Percentiles rank a stretch among this genome's conserved stretches.
These are phyloP conservation scores for Citrus australasica DNA, from an alignment of 345 rosid species.

Conservation along the genomic window DNA sequence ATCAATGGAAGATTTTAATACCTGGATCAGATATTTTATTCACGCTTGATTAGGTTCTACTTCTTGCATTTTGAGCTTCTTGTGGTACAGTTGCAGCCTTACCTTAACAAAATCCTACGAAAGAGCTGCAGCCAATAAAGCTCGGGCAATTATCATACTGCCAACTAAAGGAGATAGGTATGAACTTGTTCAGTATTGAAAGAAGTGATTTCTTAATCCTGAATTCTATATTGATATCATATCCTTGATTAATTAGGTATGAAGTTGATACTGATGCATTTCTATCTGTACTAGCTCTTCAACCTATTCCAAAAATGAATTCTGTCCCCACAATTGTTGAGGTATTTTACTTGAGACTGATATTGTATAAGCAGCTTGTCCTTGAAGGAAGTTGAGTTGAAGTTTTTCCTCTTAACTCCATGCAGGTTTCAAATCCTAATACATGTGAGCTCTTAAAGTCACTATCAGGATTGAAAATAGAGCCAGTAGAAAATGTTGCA, in stretches of 20 bases:
- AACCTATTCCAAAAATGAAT: conserved; percentile 68
- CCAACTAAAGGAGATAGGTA: conserved; percentile 85
- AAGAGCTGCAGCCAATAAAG: conserved; percentile 81
- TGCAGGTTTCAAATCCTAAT: conserved; percentile 76
- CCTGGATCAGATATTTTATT: not conserved
- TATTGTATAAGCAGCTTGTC: conserved; percentile 1
- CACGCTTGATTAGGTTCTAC: not conserved
- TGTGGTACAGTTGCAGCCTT: conserved; percentile 82
- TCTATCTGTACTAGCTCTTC: conserved; percentile 91
- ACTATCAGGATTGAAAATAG: conserved; percentile 80
- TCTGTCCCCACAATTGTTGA: conserved; percentile 91
- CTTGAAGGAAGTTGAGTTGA: conserved; percentile 9
- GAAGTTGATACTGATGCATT: conserved; percentile 92
- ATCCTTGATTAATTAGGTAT: conserved; percentile 53
- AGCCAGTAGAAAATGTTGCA: conserved; percentile 82
- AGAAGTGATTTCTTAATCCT: conserved; percentile 1
- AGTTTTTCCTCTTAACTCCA: conserved; percentile 14
- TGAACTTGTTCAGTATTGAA: conserved; percentile 20
- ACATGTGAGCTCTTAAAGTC: conserved; percentile 87
- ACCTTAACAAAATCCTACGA: conserved; percentile 86
- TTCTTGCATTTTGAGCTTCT: conserved; percentile 20
- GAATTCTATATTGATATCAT: conserved; percentile 24
- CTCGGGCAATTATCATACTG: conserved; percentile 86
- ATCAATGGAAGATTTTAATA: conserved; percentile 2
- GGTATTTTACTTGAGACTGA: conserved; percentile 37